Evolutionary conservation across 2,329 filamentous ascomycete species (phyloP).

Genomic region (Fusarium anthophilum): DNA sequence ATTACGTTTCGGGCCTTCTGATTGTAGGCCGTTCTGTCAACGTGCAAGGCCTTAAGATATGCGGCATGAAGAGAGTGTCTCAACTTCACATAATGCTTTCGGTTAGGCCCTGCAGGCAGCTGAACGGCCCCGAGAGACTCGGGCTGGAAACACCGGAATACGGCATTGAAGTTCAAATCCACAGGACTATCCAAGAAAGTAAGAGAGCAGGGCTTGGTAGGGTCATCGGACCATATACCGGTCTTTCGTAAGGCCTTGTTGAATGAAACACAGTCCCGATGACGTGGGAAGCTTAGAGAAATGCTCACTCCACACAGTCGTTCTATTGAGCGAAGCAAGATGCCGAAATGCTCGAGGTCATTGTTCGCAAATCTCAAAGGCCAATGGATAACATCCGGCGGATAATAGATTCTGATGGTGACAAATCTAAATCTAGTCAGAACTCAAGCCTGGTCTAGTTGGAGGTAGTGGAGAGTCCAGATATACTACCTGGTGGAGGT

Average conservation of each 20-base stretch:
- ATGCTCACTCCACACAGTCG: background rate
- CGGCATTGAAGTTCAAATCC: background rate
- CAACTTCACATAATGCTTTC: background rate
- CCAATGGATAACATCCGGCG: background rate
- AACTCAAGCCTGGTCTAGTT: background rate
- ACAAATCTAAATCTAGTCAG: background rate
- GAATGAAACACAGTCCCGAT: background rate
- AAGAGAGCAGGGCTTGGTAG: background rate
- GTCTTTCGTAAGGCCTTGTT: background rate
- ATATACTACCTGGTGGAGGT: background rate
- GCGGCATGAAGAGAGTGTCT: rapidly evolving
- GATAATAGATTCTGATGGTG: background rate
- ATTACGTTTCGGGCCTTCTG: rapidly evolving
- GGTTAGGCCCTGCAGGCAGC: rapidly evolving
- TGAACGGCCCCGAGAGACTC: background rate
- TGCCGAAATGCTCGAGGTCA: background rate
- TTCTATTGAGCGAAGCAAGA: background rate
- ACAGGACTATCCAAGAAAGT: background rate
- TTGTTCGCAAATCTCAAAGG: background rate
- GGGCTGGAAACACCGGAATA: rapidly evolving
- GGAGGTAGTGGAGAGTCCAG: rapidly evolving
- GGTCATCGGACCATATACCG: rapidly evolving
- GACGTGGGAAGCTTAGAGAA: background rate
- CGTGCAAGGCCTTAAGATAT: background rate
- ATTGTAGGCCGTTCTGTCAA: background rate